A percentile compares a stretch with the other conserved stretches of the same genome.
phyloP scores from a whole-genome alignment of 495 filamentous ascomycete species.

The Xylaria nigripes region DNA sequence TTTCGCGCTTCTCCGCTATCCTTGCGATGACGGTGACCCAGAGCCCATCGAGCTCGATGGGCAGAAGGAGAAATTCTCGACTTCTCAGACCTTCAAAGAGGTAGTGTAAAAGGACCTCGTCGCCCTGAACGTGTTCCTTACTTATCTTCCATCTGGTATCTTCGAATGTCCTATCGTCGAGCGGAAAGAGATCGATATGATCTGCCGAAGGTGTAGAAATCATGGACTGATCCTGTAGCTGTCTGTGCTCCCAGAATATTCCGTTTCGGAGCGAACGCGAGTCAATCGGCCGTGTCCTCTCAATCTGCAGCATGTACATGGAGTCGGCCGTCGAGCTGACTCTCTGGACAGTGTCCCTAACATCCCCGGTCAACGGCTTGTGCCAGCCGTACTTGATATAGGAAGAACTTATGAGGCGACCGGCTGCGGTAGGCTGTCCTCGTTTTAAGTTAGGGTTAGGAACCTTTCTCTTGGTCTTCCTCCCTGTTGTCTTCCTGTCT shows the following conservation, averaged over 20 bases:
- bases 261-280: conserved; percentile 6
- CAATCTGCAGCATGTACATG: conserved; percentile 18
- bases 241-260: conserved; percentile 22
- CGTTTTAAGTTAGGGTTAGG: not conserved
- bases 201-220: conserved; percentile 16
- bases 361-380: conserved; percentile 2
- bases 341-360: conserved; percentile 3
- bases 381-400: conserved; percentile 22
- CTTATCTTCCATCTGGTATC: conserved; percentile 2
- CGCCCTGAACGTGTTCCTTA: not conserved
- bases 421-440: conserved; percentile 11
- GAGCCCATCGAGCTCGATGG: not conserved
- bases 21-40: conserved; percentile 18
- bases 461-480: not conserved
- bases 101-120: conserved; percentile 5
- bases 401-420: conserved; percentile 12
- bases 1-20: not conserved
- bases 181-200: conserved; percentile 12
- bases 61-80: conserved; percentile 15
- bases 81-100: conserved; percentile 15
- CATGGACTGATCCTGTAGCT: conserved; percentile 1
- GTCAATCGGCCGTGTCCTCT: conserved; percentile 4
- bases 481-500: not conserved
- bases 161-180: not conserved
- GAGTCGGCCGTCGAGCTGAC: conserved; percentile 10